Evolutionary conservation across 2,329 filamentous ascomycete genomes (phyloP).

Genomic region (Phialemoniopsis sp.): DNA sequence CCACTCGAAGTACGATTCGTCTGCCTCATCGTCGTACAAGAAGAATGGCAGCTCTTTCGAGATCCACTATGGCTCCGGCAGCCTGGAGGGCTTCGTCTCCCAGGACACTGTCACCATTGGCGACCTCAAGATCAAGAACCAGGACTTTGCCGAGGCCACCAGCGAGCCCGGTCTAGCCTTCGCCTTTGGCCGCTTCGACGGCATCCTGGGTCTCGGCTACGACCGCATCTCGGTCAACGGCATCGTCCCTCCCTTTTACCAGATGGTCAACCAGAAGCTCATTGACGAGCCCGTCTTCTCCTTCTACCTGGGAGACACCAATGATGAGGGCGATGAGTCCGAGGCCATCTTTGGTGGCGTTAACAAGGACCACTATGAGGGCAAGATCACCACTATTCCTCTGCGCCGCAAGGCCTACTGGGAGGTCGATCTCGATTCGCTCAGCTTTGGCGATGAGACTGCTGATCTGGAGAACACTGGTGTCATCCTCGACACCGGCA

Average conservation of each 20-base stretch:
- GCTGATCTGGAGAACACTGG: conserved; percentile 92
- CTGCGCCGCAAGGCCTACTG: conserved; percentile 98
- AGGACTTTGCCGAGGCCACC: conserved; percentile 95
- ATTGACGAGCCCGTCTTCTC: conserved; percentile 91
- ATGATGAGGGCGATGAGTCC: conserved; percentile 66
- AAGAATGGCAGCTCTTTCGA: conserved; percentile 89
- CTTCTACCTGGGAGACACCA: conserved; percentile 85
- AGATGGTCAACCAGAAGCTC: conserved; percentile 84
- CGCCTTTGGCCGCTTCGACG: conserved; percentile 95
- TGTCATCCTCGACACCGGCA: conserved; percentile 96
- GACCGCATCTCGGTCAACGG: conserved; percentile 96
- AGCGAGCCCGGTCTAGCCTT: conserved; percentile 95
- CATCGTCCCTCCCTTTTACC: conserved; percentile 94
- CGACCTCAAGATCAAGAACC: conserved; percentile 80
- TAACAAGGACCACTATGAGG: conserved; percentile 74
- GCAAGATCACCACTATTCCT: conserved; percentile 88
- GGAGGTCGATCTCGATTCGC: conserved; percentile 94
- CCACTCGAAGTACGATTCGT: conserved; percentile 94
- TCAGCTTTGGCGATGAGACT: conserved; percentile 80
- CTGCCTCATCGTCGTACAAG: conserved; percentile 84
- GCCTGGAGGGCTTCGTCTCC: conserved; percentile 89
- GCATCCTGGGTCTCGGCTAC: conserved; percentile 90
- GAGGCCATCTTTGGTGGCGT: conserved; percentile 89
- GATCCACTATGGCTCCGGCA: conserved; percentile 94
- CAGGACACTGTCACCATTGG: conserved; percentile 84